A percentile compares a stretch with the other conserved stretches of the same genome.
These are phyloP conservation scores for Sanchytrium tribonematis DNA, from an alignment of 371 early-diverging fungal species.

Conservation along the genomic window DNA sequence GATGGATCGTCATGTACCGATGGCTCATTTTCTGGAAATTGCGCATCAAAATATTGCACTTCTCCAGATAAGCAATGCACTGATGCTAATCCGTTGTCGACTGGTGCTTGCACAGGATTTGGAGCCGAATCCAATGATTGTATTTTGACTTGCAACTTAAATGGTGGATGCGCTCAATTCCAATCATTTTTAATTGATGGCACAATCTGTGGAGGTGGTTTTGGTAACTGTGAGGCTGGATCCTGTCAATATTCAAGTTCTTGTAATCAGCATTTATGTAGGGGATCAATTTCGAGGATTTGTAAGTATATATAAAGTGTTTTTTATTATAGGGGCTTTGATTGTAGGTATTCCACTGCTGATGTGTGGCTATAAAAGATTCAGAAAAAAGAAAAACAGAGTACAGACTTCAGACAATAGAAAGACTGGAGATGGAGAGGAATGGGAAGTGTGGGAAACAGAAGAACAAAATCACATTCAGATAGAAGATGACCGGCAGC, in stretches of 20 bases:
- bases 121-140: background rate
- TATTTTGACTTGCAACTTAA: background rate
- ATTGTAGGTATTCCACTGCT: no score
- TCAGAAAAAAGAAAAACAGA: no score
- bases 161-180: background rate
- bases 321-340: no score
- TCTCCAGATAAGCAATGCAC: background rate
- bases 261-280: no score
- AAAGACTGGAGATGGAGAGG: no score
- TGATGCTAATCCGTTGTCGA: background rate
- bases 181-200: background rate
- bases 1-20: slow-evolving; percentile 35
- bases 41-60: background rate
- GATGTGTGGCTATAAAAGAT: no score
- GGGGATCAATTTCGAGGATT: no score
- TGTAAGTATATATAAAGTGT: no score
- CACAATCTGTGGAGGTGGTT: background rate
- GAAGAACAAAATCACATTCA: no score
- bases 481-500: no score
- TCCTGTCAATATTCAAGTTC: background rate
- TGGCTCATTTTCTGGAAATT: slow-evolving; percentile 2
- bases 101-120: background rate
- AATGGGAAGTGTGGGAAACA: no score
- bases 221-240: background rate
- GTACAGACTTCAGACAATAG: no score